Conservation (phyloP, 345 rosid genomes). For the Brassica nigra region DNA sequence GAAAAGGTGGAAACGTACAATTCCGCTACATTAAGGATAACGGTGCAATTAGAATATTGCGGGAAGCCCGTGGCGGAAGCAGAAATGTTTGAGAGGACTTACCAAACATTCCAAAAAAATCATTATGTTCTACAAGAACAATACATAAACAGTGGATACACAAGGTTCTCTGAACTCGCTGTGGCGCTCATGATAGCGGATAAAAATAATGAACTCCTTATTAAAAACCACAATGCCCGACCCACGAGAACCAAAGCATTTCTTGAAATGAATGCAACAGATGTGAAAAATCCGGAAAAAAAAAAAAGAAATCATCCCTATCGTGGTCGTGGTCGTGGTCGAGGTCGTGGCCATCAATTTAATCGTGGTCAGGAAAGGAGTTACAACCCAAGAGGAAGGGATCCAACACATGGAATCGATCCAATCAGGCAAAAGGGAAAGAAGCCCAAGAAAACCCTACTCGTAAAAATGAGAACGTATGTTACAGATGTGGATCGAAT, state of each 20-base stretch:
- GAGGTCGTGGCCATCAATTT: no score
- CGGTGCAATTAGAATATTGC: no score
- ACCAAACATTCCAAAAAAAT: no score
- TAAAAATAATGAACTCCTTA: background rate
- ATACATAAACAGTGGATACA: no score
- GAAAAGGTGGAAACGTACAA: no score
- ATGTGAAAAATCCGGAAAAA: background rate
- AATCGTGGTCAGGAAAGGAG: background rate
- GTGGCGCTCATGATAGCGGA: background rate
- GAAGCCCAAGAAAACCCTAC: background rate
- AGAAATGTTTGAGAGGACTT: no score
- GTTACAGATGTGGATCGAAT: background rate
- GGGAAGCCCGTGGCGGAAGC: no score
- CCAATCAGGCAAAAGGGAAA: background rate
- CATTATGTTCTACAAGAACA: no score
- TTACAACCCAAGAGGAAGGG: background rate
- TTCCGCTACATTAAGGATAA: no score
- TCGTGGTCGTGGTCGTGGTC: background rate
- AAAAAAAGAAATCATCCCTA: background rate
- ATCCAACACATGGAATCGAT: background rate
- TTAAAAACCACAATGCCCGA: background rate
- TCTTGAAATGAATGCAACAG: background rate
- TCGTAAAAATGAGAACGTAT: background rate
- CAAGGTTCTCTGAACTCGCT: background rate
- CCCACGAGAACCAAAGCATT: background rate